Percentiles rank a stretch among this genome's conserved stretches.
phyloP scores from a whole-genome alignment of 345 rosid species.

The Geranium rotundifolium region DNA sequence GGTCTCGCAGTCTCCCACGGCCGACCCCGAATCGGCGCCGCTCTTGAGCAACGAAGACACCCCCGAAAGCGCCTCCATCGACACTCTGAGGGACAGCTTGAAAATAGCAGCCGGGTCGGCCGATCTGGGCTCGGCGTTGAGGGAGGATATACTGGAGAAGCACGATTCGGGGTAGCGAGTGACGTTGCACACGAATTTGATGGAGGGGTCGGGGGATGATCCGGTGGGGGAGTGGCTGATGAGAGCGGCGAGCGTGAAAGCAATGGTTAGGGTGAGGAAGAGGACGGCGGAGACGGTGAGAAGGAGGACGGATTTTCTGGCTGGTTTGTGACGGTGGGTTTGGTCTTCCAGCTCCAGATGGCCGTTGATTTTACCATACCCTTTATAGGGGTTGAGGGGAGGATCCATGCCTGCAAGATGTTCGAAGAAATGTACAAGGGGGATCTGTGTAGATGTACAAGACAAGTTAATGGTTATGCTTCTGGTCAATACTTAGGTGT shows the following conservation, averaged over 20 bases:
- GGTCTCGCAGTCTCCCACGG: slow-evolving; percentile 37
- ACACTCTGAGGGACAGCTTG: slow-evolving; percentile 31
- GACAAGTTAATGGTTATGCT: too few species aligned
- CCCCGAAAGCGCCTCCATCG: slow-evolving; percentile 17
- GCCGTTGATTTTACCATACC: neutral
- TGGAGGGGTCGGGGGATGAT: neutral
- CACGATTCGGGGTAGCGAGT: slow-evolving; percentile 55
- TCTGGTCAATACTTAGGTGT: too few species aligned
- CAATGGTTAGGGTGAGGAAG: neutral
- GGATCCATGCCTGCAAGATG: neutral
- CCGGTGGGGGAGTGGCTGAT: neutral
- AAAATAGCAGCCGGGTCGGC: slow-evolving; percentile 44
- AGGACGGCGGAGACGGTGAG: neutral
- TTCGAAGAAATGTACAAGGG: too few species aligned
- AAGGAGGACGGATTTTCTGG: neutral
- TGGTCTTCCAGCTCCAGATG: neutral
- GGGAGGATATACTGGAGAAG: slow-evolving; percentile 39
- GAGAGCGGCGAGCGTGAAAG: neutral
- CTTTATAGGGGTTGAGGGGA: neutral
- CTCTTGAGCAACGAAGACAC: slow-evolving; percentile 22
- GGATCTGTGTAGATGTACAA: too few species aligned
- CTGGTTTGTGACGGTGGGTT: neutral
- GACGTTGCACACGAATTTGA: slow-evolving; percentile 37
- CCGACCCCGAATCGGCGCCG: slow-evolving; percentile 25
- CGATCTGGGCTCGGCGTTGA: slow-evolving; percentile 13